Base-by-base conservation (phyloP, 169 alveolate genomes). In the Plasmodium inui region DNA sequence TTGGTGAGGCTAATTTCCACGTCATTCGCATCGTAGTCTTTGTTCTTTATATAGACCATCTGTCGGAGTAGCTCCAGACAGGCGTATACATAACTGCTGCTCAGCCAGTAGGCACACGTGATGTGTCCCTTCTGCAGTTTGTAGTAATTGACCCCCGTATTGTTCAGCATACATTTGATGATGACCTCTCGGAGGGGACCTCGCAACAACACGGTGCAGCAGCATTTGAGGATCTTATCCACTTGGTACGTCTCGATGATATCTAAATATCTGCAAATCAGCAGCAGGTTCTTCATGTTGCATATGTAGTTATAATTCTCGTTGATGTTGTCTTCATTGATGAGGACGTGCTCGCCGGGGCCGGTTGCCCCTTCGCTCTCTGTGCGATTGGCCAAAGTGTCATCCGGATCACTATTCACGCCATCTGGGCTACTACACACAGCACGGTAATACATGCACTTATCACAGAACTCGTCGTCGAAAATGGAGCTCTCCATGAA, bases 111-210 rank as follows among this genome's bases (percentile, higher is more conserved):
- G 1, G 94, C 94, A 80, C 94, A 89, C 53, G 89, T 81, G 17
- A 89, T 80, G 50, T 89, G 94, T 3, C 94, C 94, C 46, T 80
- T 89, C 76, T 89, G 94, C 37, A 89, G n/a, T 81, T 81, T 89
- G 34, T 89, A 89, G 72, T 89, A 80, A 89, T 80, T 89, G 12
- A 89, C 94, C 1, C 94, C 94, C 2, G 94, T 78, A 72, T 81
- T 81, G 82, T 89, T 80, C 4, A 89, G 50, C 91, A 89, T 80
- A 41, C 94, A 79, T 89, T 89, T 89, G 6, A 89, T 89, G 34
- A 89, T 80, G n/a, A 89, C 83, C 44, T 89, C 94, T 80, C 94
- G 30, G 1, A 89, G 57, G 19, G 94, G 94, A 5, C 94, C 94
- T 7, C 26, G 61, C 53, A 89, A 79, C 50, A 89, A n/a, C 14